phyloP scores from a whole-genome alignment of 331 rosid genomes.

The Arachis monticola region DNA sequence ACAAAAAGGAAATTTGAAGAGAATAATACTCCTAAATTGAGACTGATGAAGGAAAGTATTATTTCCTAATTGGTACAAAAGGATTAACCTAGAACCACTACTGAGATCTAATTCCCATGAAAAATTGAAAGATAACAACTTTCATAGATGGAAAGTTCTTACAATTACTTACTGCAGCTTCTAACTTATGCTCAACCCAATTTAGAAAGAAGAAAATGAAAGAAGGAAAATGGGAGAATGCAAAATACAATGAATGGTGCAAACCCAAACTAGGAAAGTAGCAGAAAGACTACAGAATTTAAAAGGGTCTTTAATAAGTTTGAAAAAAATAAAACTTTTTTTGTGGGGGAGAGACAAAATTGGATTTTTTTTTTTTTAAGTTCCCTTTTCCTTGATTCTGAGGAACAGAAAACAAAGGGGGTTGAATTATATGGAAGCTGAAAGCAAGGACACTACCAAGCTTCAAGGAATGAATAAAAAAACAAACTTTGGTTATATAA shows the following conservation, averaged over 20 bases:
- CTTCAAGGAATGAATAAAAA: conserved; percentile 60
- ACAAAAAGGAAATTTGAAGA: not conserved
- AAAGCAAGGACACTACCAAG: conserved; percentile 51
- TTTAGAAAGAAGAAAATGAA: conserved; percentile 40
- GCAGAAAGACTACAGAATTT: conserved; percentile 45
- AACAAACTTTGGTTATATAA: conserved; percentile 32
- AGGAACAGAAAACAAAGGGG: conserved; percentile 27
- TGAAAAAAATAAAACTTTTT: conserved; percentile 21
- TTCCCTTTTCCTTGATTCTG: conserved; percentile 45
- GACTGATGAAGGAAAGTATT: conserved; percentile 19
- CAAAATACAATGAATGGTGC: conserved; percentile 39
- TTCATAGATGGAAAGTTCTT: conserved; percentile 16
- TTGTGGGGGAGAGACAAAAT: conserved; percentile 28
- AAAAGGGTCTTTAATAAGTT: conserved; percentile 12
- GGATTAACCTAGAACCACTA: conserved; percentile 41
- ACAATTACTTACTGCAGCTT: conserved; percentile 34
- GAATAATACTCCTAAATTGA: conserved; percentile 40
- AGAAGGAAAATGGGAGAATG: not conserved
- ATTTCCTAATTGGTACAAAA: conserved; percentile 37
- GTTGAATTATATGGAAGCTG: conserved; percentile 40
- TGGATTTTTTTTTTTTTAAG: conserved; percentile 18
- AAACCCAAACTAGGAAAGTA: conserved; percentile 46
- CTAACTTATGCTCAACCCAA: conserved; percentile 47
- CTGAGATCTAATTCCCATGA: conserved; percentile 49
- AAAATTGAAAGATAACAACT: conserved; percentile 1